Base-by-base conservation (phyloP, 352 stramenopile genomes). In the Peronospora tabacina region DNA sequence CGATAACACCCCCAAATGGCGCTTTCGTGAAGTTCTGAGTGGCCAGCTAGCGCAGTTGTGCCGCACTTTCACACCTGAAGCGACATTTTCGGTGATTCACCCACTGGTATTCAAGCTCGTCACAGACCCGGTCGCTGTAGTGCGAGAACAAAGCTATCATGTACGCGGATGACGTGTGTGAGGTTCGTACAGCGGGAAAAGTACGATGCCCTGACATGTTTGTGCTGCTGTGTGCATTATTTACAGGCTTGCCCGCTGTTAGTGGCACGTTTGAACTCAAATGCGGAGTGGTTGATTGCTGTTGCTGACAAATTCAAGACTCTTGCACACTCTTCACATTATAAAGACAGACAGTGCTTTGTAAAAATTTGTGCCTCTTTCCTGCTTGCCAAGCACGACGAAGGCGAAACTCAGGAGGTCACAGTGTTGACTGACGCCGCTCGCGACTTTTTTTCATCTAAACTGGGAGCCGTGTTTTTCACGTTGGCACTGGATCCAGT, bases 1-100 rank as follows among this genome's bases (percentile, higher is more conserved):
- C 30, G 72, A 85, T 16, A 68, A 86, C 37, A 65, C 55, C n/a
- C 90, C 81, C 33, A 94, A 94, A 42, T 95, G 85, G 85, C 72
- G 85, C 7, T 80, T 90, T 28, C 76, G 85, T 5, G 68, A 87
- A 50, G 65, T 88, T 11, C 17, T 95, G 35, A 88, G 80, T 51
- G 46, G 66, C 1, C 85, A 95, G 48, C 44, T 95, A 42, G 63
- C 72, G 6, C 68, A 85, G 39, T 45, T 95, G 7, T 88, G 83
- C 47, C 63, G 52, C 10, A 72, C 86, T 34, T 94, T 94, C 34
- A 77, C 71, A 13, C 53, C 71, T 1, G 61, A 83, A 7, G 73
- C 77, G 13, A 87, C 80, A 1, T 93, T 90, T 63, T 65, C 63
- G 3, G 78, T 90, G 16, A 71, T 95, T 29, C 76, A 83, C 22